Conservation (phyloP, 352 stramenopile genomes). For the Phytophthora pini region DNA sequence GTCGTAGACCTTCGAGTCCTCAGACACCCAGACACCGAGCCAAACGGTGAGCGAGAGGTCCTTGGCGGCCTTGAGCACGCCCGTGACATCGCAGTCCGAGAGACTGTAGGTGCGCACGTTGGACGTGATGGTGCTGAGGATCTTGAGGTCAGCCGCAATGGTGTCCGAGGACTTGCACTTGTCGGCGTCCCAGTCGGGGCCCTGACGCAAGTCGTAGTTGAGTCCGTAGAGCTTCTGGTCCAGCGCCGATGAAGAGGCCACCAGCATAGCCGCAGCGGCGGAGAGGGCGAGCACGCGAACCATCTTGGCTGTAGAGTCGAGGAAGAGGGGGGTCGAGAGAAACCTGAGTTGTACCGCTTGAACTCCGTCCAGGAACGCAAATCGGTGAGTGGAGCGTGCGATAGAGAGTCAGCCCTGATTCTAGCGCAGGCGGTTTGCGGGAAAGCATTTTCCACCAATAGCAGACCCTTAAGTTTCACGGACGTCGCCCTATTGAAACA, state of each 20-base stretch:
- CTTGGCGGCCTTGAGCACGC: constrained; percentile 77
- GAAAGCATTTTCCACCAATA: constrained; percentile 29
- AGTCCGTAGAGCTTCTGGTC: constrained; percentile 81
- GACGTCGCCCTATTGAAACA: too few species aligned
- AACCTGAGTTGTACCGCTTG: constrained; percentile 23
- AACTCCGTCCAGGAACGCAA: constrained; percentile 9
- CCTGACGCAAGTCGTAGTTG: constrained; percentile 87
- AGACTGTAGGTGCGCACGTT: constrained; percentile 87
- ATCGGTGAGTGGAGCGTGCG: constrained; percentile 26
- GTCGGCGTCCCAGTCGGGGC: constrained; percentile 75
- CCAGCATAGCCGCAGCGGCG: constrained; percentile 39
- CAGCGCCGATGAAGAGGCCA: constrained; percentile 48
- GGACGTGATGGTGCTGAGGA: constrained; percentile 65
- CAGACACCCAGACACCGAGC: constrained; percentile 85
- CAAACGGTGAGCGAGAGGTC: constrained; percentile 72
- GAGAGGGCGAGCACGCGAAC: constrained; percentile 36
- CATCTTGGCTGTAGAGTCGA: constrained; percentile 18
- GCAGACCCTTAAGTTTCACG: background rate
- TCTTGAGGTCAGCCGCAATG: constrained; percentile 77
- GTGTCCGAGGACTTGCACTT: constrained; percentile 78
- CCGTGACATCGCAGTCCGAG: constrained; percentile 75
- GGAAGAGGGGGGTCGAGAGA: background rate
- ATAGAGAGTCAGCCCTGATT: constrained; percentile 23
- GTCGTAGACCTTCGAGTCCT: constrained; percentile 66
- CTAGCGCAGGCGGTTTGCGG: constrained; percentile 17